phyloP scores from a whole-genome alignment of 2,329 filamentous ascomycete genomes.

The Graphilbum sp. region DNA sequence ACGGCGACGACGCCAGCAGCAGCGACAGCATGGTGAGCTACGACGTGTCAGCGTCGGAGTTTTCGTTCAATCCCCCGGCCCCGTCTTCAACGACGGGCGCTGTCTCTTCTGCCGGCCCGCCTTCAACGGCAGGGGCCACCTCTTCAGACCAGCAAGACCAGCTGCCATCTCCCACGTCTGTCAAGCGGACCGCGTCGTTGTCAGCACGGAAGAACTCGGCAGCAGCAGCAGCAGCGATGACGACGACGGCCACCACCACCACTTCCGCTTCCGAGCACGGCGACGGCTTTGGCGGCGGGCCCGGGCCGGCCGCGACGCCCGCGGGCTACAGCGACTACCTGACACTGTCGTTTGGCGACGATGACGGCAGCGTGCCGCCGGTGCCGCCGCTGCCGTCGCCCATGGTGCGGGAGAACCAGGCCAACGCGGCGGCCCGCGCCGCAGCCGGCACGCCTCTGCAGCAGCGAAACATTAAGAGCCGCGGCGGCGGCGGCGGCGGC shows the following conservation, averaged over 20 bases:
- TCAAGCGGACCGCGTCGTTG: too few relatives aligned
- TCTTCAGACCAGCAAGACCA: too few relatives aligned
- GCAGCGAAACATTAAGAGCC: slow-evolving; percentile 19
- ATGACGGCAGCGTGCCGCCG: slow-evolving; percentile 30
- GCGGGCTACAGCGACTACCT: background rate
- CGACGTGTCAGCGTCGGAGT: slow-evolving; percentile 49
- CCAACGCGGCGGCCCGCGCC: background rate
- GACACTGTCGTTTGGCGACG: background rate
- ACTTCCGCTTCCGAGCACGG: too few relatives aligned
- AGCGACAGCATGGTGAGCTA: slow-evolving; percentile 57
- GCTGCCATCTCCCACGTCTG: too few relatives aligned
- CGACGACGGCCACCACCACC: too few relatives aligned
- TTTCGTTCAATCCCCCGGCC: slow-evolving; percentile 37
- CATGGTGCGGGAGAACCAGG: slow-evolving; percentile 9
- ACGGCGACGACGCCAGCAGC: slow-evolving; percentile 34
- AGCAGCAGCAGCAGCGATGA: background rate
- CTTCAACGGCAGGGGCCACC: too few relatives aligned
- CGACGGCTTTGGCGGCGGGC: background rate
- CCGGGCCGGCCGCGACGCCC: background rate
- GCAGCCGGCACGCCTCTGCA: too few relatives aligned
- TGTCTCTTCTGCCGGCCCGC: background rate
- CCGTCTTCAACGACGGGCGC: background rate
- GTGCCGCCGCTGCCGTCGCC: slow-evolving; percentile 35
- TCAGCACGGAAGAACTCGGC: too few relatives aligned
- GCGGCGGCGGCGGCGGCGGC: slow-evolving; percentile 22